A percentile compares a stretch with the other conserved stretches of the same genome.
Conservation (phyloP, 805 yeast species). For the Kazachstania africana region DNA sequence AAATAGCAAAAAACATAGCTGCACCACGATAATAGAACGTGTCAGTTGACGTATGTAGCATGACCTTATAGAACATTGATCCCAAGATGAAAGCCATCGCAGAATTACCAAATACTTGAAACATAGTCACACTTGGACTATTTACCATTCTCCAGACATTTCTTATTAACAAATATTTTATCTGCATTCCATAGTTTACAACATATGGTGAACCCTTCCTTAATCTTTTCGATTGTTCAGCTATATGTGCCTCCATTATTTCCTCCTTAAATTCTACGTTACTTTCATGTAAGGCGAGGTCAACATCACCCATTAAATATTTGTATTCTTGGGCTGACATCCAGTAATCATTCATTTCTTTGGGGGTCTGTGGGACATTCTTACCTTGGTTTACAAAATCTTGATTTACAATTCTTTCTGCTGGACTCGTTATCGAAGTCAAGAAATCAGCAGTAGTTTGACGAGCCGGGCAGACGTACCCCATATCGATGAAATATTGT, state of each 20-base stretch:
- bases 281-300: constrained; percentile 26
- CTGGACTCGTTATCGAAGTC: constrained; percentile 59
- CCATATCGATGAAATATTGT: constrained; percentile 50
- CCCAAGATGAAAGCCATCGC: constrained; percentile 44
- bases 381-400: constrained; percentile 33
- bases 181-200: constrained; percentile 41
- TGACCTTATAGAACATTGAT: constrained; percentile 46
- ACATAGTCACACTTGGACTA: constrained; percentile 36
- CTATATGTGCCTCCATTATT: constrained; percentile 33
- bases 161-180: constrained; percentile 34
- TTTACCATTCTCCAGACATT: constrained; percentile 39
- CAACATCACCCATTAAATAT: constrained; percentile 35
- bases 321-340: constrained; percentile 34
- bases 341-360: constrained; percentile 55
- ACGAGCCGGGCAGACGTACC: constrained; percentile 49
- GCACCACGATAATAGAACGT: constrained; percentile 49
- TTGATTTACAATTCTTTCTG: constrained; percentile 35
- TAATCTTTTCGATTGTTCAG: constrained; percentile 39
- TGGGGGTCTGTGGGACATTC: constrained; percentile 48
- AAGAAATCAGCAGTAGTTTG: constrained; percentile 64
- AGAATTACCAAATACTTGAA: constrained; percentile 33
- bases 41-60: constrained; percentile 25
- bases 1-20: constrained; percentile 53
- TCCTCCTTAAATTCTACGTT: constrained; percentile 11
- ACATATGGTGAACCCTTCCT: constrained; percentile 42